phyloP scores from a whole-genome alignment of 345 rosid genomes.

The Linum tenue region DNA sequence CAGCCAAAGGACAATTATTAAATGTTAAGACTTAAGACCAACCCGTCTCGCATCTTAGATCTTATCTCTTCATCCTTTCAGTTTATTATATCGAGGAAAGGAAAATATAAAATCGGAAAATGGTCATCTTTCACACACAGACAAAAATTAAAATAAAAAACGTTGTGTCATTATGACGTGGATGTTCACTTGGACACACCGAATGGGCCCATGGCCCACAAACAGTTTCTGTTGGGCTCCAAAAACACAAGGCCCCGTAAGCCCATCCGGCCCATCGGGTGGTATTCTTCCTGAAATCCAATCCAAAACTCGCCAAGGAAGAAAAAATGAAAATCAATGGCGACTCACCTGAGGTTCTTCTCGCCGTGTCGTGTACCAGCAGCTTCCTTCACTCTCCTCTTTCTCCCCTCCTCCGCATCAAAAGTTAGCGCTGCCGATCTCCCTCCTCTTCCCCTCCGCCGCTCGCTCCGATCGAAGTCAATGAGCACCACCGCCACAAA shows the following conservation, averaged over 20 bases:
- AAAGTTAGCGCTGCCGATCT: conserved; percentile 3
- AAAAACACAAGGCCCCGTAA: no score
- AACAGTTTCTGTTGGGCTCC: no score
- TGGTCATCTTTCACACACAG: no score
- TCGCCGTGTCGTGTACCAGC: conserved; percentile 8
- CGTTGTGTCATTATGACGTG: neutral
- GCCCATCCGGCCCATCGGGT: no score
- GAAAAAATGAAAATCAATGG: neutral
- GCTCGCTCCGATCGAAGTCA: conserved; percentile 9
- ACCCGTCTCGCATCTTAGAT: neutral
- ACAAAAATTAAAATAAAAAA: no score
- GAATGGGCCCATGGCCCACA: no score
- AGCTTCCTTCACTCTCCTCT: neutral
- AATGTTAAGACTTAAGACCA: neutral
- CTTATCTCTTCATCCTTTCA: neutral
- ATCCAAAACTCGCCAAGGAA: no score
- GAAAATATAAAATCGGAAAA: no score
- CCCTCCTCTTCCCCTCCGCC: neutral
- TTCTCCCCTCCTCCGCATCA: neutral
- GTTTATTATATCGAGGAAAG: neutral
- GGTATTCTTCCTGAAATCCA: no score
- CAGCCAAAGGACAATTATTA: neutral
- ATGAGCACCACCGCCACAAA: conserved; percentile 31
- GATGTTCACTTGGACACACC: neutral
- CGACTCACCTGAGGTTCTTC: neutral